Conservation (phyloP, 2,329 filamentous ascomycete genomes). For the Scytalidium lignicola region DNA sequence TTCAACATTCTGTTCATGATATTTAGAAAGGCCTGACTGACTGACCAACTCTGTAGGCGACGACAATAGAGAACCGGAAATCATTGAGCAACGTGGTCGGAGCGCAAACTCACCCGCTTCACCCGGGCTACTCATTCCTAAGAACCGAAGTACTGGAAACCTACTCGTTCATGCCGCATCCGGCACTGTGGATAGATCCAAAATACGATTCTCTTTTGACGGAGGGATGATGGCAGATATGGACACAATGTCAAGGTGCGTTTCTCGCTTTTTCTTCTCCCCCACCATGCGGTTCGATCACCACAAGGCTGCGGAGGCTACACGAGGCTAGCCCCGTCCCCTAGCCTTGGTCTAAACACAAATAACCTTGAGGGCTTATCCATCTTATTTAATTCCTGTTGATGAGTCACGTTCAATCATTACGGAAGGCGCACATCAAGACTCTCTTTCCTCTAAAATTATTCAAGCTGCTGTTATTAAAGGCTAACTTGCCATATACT, state of each 20-base stretch:
- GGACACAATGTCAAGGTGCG: slow-evolving; percentile 71
- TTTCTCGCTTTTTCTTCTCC: slow-evolving; percentile 11
- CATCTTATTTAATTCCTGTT: background rate
- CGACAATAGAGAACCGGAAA: slow-evolving; percentile 16
- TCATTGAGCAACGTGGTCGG: slow-evolving; percentile 14
- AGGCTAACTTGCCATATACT: slow-evolving; percentile 9
- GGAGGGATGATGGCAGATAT: slow-evolving; percentile 56
- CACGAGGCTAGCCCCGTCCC: background rate
- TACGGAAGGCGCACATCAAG: background rate
- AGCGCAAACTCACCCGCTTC: slow-evolving; percentile 12
- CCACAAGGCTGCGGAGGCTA: background rate
- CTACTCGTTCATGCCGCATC: slow-evolving; percentile 37
- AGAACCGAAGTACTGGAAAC: slow-evolving; percentile 63
- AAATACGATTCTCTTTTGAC: slow-evolving; percentile 74
- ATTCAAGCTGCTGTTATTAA: background rate
- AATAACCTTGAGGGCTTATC: no score
- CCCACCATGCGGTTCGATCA: no score
- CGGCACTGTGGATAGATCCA: slow-evolving; percentile 48
- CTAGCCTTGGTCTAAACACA: no score
- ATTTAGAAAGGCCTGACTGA: background rate
- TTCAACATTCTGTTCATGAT: background rate
- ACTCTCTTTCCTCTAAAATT: background rate
- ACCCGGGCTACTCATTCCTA: slow-evolving; percentile 42
- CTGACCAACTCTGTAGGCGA: slow-evolving; percentile 14
- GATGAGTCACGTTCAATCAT: background rate